Evolutionary conservation across 75 land plant species (phyloP), one percentile per base, ranked within the genome.

Genomic region (Pinus albicaulis): DNA sequence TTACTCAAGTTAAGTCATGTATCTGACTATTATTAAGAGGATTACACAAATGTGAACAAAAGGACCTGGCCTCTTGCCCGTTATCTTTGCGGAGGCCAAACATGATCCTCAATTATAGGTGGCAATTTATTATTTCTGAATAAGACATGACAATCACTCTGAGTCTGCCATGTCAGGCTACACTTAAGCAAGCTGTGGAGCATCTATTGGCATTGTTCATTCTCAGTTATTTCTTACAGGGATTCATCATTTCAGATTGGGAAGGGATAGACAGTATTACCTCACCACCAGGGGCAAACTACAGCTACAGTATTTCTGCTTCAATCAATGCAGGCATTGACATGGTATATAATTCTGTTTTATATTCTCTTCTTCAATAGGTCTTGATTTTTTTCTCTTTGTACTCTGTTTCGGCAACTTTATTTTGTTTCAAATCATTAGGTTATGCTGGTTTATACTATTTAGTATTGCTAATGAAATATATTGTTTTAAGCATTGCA

Each of bases 261-360:
- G 86, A 86, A 77, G 96, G 82, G 20, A 74, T 93, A 41, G 94
- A 91, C 74, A 72, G 92, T 55, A 89, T 93, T 28, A 63, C 73
- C 14, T 12, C 65, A 23, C 96, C 96, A 14, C 77, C 75, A 38
- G 86, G 88, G 20, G 60, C 84, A 62, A 83, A 93, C 77, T 91
- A 91, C 72, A 83, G 83, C 23, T 71, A 80, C 52, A 79, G 89
- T 76, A 77, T 93, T 63, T 74, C 57, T 3, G 41, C 79, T 41
- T 78, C 96, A 24, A 77, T 93, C 26, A 91, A 91, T 87, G 96
- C 96, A 25, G 96, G 96, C 56, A 80, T 93, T 56, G 96, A 93
- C 79, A 91, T 93, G 96, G 94, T 93, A 78, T 13, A 4, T 11
- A 38, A 61, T 76, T 24, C 77, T 22, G 61, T 19, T 57, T 57